Percentiles rank a stretch among this genome's conserved stretches.
Conservation (phyloP, 2,329 filamentous ascomycete genomes). For the Hypoxylon sp. region DNA sequence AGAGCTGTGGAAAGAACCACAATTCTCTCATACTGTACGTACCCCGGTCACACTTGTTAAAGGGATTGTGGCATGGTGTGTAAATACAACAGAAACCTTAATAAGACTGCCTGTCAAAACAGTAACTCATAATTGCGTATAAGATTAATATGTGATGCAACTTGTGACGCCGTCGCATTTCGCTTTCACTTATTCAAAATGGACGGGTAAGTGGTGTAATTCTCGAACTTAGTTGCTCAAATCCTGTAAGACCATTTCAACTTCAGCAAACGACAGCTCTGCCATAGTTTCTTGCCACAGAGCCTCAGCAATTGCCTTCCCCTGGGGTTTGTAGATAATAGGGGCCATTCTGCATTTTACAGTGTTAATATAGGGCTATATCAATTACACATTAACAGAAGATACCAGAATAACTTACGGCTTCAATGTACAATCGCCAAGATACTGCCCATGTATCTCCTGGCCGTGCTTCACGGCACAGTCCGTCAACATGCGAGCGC, state of each 20-base stretch:
- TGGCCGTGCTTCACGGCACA: conserved; percentile 5
- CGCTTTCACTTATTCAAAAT: no score
- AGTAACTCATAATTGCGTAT: no score
- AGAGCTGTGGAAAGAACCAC: no score
- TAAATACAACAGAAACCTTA: no score
- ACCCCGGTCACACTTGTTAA: no score
- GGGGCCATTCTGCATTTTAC: background rate
- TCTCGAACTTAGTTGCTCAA: background rate
- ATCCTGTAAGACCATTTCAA: background rate
- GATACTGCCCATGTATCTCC: conserved; percentile 20
- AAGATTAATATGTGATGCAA: no score
- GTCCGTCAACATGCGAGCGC: background rate
- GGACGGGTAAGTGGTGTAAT: background rate
- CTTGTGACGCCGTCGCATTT: no score
- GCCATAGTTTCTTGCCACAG: background rate
- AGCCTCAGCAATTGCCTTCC: background rate
- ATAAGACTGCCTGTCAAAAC: no score
- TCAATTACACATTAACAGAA: background rate
- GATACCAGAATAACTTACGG: conserved; percentile 6
- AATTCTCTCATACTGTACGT: no score
- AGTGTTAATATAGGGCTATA: background rate
- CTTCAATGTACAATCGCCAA: conserved; percentile 1
- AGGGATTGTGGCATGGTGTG: no score
- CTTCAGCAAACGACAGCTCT: background rate
- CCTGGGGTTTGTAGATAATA: background rate